Base-by-base conservation (phyloP, 1,284 basidiomycete genomes). In the Tilletia setariae region DNA sequence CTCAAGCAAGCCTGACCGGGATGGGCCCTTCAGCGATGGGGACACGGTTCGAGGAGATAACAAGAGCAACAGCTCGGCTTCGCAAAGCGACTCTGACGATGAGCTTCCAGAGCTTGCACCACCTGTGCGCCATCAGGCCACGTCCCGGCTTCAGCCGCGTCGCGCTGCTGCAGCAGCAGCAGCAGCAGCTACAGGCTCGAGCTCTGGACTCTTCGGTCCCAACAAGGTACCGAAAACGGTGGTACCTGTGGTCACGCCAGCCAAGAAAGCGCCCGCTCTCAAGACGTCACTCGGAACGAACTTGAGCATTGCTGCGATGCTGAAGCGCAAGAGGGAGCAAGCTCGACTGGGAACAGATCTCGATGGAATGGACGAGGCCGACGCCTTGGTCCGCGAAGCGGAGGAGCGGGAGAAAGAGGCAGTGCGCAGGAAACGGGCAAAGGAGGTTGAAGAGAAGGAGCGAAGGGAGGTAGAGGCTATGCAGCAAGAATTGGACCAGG, bases 251-350 rank as follows among this genome's bases (percentile, higher is more conserved):
- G 15, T 53, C 51, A 2, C 16, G 28, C 23, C 51, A 13, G 46
- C 46, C 46, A 49, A 19, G 46, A 4, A 6, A 3, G 23, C 23
- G 11, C 21, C 51, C 13, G 6, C 15, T 53, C 32, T 61, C 30
- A 61, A 30, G 56, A 61, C 56, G 7, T 15, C 30, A 13, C 9
- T n/a, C 7, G 28, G 28, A 25, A 30, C 56, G 2, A 61, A 61
- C 1, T 16, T 61, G 15, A 61, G 56, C 56, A 61, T 61, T 21
- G 30, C 28, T 7, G 56, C 56, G 9, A 61, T 61, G 56, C 56
- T 61, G 30, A 25, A 30, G 23, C 56, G 56, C 28, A 61, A 61
- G 32, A 61, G 35, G 56, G 56, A 61, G 32, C 56, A 61, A n/a
- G 56, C 28, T 9, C 9, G 56, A 3, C 28, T 32, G 56, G 56